Percentiles rank a stretch among this genome's conserved stretches.
Evolutionary conservation across 2,329 filamentous ascomycete species (phyloP).

Genomic region (Aspergillus ustus): DNA sequence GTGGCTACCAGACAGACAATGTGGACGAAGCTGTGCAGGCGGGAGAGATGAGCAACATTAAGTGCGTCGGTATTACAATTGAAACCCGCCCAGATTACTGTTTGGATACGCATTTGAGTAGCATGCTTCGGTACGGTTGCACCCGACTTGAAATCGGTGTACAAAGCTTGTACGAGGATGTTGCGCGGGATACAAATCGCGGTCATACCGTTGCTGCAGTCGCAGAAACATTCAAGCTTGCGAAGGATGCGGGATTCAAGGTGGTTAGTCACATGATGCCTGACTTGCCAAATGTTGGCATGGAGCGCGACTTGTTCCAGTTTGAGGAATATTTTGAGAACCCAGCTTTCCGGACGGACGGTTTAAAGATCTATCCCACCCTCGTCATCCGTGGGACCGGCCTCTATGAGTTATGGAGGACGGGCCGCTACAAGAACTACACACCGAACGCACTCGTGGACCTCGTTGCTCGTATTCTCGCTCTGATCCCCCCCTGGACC

Average conservation of each 20-base stretch:
- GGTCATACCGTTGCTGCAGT: slow-evolving; percentile 95
- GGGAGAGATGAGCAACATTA: slow-evolving; percentile 94
- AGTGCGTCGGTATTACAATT: slow-evolving; percentile 98
- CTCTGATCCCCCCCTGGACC: slow-evolving; percentile 94
- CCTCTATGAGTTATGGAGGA: slow-evolving; percentile 96
- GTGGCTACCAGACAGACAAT: slow-evolving; percentile 89
- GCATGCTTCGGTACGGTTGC: slow-evolving; percentile 97
- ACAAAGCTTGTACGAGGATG: slow-evolving; percentile 95
- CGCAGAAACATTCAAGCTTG: slow-evolving; percentile 93
- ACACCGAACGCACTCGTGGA: slow-evolving; percentile 96
- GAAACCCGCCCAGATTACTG: slow-evolving; percentile 98
- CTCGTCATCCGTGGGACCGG: slow-evolving; percentile 96
- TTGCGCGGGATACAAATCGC: slow-evolving; percentile 95
- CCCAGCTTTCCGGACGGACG: slow-evolving; percentile 92
- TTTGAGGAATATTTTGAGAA: slow-evolving; percentile 98
- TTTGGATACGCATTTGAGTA: slow-evolving; percentile 88
- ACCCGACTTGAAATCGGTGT: slow-evolving; percentile 94
- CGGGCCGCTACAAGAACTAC: slow-evolving; percentile 97
- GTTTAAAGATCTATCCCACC: slow-evolving; percentile 96
- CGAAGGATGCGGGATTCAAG: slow-evolving; percentile 98
- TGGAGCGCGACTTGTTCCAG: slow-evolving; percentile 96
- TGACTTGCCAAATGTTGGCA: slow-evolving; percentile 94
- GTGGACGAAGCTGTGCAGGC: slow-evolving; percentile 95
- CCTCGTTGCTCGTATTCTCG: slow-evolving; percentile 92
- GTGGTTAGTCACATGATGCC: slow-evolving; percentile 99